Evolutionary conservation across 441 rosid species (phyloP).

Genomic region (Monsonia emarginata): DNA sequence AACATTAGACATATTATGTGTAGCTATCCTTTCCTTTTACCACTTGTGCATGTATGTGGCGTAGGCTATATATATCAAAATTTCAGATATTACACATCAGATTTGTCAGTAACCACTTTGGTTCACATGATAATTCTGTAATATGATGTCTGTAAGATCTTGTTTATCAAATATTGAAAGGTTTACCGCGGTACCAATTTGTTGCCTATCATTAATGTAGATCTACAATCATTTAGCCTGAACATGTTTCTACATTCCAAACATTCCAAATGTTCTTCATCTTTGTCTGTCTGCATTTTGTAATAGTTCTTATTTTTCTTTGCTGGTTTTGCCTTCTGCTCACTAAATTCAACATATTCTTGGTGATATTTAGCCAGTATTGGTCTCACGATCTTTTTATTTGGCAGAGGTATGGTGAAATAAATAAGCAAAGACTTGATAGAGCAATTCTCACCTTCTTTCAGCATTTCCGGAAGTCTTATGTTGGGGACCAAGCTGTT

Average conservation of each 20-base stretch:
- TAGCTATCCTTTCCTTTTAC: neutral
- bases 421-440: conserved; percentile 95
- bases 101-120: neutral
- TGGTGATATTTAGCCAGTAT: neutral
- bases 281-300: neutral
- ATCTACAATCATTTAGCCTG: neutral
- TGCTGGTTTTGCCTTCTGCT: neutral
- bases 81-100: neutral
- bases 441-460: conserved; percentile 94
- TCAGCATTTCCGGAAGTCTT: conserved; percentile 94
- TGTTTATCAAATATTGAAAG: neutral
- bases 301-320: neutral
- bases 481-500: conserved; percentile 98
- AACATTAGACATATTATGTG: neutral
- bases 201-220: neutral
- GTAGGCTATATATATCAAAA: neutral
- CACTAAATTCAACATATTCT: neutral
- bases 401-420: conserved; percentile 76
- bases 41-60: neutral
- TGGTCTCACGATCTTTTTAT: conserved; percentile 4
- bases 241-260: neutral
- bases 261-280: neutral
- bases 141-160: neutral
- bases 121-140: neutral
- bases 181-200: neutral